A percentile compares a stretch with the other conserved stretches of the same genome.
Conservation (phyloP, 1,284 basidiomycete genomes). For the Neonothopanus nambi region DNA sequence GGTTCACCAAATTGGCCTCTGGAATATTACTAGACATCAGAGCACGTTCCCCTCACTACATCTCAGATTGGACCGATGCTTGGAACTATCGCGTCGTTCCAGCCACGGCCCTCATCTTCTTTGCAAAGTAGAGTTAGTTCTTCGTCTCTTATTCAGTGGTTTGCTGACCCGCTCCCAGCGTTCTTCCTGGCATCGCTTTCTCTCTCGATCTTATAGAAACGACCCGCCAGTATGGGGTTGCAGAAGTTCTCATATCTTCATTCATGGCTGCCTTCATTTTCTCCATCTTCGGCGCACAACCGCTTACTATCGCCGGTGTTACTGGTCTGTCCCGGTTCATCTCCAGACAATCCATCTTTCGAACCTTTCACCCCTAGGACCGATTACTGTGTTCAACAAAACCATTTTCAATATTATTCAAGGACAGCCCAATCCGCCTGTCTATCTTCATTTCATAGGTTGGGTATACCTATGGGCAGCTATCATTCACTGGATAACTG, state of each 20-base stretch:
- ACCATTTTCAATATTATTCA: constrained; percentile 83
- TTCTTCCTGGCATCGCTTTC: constrained; percentile 91
- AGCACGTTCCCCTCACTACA: constrained; percentile 79
- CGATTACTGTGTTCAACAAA: constrained; percentile 91
- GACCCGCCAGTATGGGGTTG: constrained; percentile 85
- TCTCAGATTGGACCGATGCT: constrained; percentile 85
- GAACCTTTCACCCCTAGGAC: constrained; percentile 46
- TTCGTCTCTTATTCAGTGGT: not conserved
- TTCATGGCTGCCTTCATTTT: constrained; percentile 94
- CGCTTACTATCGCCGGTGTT: constrained; percentile 91
- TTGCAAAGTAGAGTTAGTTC: constrained; percentile 63
- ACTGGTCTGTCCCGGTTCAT: constrained; percentile 57
- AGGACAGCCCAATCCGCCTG: constrained; percentile 55
- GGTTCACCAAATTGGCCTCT: constrained; percentile 43
- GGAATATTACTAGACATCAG: constrained; percentile 83
- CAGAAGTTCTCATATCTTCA: constrained; percentile 80
- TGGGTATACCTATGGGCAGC: constrained; percentile 96
- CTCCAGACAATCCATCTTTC: constrained; percentile 1
- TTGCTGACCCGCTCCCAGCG: constrained; percentile 38
- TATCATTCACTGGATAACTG: constrained; percentile 88
- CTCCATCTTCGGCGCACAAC: constrained; percentile 87
- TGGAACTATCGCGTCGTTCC: constrained; percentile 86
- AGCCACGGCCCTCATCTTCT: constrained; percentile 76
- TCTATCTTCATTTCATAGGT: constrained; percentile 86
- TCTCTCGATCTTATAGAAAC: constrained; percentile 93